Conservation (phyloP, 768 basidiomycete genomes). For the Leucosporidium scottii region DNA sequence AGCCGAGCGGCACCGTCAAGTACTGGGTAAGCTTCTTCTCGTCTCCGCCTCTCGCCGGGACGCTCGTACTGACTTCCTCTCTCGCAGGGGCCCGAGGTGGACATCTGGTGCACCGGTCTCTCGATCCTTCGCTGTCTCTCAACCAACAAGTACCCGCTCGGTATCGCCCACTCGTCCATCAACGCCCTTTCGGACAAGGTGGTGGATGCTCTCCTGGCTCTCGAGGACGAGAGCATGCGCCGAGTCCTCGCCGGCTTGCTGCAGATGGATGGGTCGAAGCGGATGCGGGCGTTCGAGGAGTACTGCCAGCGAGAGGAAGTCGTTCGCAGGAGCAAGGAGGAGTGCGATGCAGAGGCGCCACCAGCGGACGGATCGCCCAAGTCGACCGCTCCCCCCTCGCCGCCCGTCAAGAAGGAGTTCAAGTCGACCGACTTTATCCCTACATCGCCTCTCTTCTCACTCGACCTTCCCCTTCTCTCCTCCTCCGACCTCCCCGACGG, state of each 20-base stretch:
- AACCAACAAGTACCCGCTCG: constrained; percentile 44
- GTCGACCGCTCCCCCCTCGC: background rate
- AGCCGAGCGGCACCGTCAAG: constrained; percentile 41
- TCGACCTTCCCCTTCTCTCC: constrained; percentile 34
- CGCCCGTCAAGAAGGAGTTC: constrained; percentile 35
- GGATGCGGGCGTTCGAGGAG: constrained; percentile 41
- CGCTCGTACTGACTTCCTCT: background rate
- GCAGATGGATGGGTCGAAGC: constrained; percentile 40
- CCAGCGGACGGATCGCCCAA: background rate
- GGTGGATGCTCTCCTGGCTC: constrained; percentile 40
- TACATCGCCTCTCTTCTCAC: constrained; percentile 40
- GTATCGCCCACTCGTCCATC: constrained; percentile 41
- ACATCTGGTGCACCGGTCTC: constrained; percentile 47
- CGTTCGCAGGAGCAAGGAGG: background rate
- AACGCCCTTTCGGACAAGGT: constrained; percentile 42
- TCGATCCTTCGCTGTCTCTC: constrained; percentile 44
- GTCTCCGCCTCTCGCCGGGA: too few relatives aligned
- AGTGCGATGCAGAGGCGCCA: background rate
- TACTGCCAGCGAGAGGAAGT: constrained; percentile 34
- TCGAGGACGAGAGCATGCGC: constrained; percentile 33
- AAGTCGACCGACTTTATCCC: constrained; percentile 44
- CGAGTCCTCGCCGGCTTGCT: constrained; percentile 41
- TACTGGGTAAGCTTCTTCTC: constrained; percentile 40
- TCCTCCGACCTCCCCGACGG: background rate
- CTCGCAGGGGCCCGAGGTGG: constrained; percentile 44